Base-by-base conservation (phyloP, 345 rosid species). In the Citrus sp. region DNA sequence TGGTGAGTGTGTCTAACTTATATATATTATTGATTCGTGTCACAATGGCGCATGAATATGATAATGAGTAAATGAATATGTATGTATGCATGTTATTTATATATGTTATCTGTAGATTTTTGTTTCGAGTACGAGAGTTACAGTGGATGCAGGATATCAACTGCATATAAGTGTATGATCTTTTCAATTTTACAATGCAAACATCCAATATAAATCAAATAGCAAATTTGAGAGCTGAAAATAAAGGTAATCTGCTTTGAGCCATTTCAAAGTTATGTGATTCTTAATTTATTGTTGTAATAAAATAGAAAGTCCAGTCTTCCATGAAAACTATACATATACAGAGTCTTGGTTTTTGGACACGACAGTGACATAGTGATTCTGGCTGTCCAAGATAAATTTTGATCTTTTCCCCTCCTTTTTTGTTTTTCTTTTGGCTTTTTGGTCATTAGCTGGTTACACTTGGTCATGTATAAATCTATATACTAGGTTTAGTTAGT, bases 1-100 rank as follows among this genome's bases (percentile, higher is more conserved):
- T 77, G 99, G 99, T 96, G 82, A 77, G 94, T 78, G 77, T 72
- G 67, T 60, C 59, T 73, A 61, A 25, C 62, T 72, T 27, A 55
- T 55, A 65, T 60, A 65, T 60, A 68, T 73, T 30, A 25, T 74
- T 74, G 54, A 49, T 61, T 75, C 3, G 32, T 54, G 34, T 34
- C 70, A 63, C 67, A 74, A 51, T 70, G 13, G 28, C 16, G 16
- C 68, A 7, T 71, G 56, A 14, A 71, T 78, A 59, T 42, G 34
- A 21, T 75, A 10, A 73, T 2, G 37, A 37, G 56, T 19, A 60
- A 34, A 16, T 37, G 40, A 24, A 9, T 18, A 25, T 60, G 55
- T 73, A 32, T 32, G 24, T 65, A 6, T 34, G 24, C 35, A 65
- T 32, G 8, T 34, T 55, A 56, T 71, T 16, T 62, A 62, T 30